Percentiles rank a stretch among this genome's conserved stretches.
phyloP scores from a whole-genome alignment of 306 rosid genomes.

The Ormosia emarginata region DNA sequence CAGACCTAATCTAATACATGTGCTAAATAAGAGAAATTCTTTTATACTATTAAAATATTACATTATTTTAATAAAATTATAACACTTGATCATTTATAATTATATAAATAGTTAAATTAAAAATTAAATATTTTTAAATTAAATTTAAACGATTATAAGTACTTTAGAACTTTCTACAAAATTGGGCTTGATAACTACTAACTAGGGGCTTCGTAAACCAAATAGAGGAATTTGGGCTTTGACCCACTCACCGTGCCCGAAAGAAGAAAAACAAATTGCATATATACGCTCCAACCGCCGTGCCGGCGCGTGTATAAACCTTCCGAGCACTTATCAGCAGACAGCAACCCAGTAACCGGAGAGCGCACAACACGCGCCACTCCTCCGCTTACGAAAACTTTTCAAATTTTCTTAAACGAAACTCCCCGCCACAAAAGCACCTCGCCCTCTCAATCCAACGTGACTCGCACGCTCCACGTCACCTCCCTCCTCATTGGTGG shows the following conservation, averaged over 20 bases:
- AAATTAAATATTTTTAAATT: too few relatives aligned
- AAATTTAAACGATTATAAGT: too few relatives aligned
- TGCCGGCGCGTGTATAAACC: slow-evolving; percentile 6
- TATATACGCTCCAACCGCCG: slow-evolving; percentile 9
- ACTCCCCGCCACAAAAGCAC: slow-evolving; percentile 39
- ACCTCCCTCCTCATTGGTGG: not conserved
- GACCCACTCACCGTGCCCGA: not conserved
- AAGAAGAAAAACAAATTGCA: not conserved
- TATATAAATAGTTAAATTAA: too few relatives aligned
- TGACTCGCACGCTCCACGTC: fast-evolving
- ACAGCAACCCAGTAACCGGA: not conserved
- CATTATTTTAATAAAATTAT: too few relatives aligned
- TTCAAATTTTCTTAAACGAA: slow-evolving; percentile 27
- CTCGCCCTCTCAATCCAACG: not conserved
- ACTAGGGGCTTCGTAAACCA: not conserved
- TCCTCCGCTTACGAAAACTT: slow-evolving; percentile 13
- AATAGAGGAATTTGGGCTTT: not conserved
- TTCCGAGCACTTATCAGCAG: not conserved
- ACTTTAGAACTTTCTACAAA: not conserved
- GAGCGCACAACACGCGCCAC: not conserved
- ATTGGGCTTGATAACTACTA: not conserved
- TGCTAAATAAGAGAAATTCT: too few relatives aligned
- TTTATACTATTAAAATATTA: too few relatives aligned
- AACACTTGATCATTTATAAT: too few relatives aligned
- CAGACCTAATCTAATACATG: too few relatives aligned